Percentiles rank a stretch among this genome's conserved stretches.
These are phyloP conservation scores for Dioscorea dumetorum DNA, from an alignment of 106 monocot species.

Conservation along the genomic window DNA sequence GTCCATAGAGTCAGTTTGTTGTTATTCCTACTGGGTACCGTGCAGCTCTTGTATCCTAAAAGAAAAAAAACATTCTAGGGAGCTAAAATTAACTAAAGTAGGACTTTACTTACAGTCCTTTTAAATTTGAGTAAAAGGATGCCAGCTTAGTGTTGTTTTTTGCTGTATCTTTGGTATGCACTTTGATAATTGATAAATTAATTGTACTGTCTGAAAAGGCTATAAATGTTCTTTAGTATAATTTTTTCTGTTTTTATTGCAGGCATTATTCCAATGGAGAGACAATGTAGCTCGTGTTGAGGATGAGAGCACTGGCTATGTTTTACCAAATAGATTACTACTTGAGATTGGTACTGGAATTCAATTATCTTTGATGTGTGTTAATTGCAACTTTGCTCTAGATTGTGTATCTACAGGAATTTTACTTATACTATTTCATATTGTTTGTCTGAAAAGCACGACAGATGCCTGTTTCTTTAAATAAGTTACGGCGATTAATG, in stretches of 20 bases:
- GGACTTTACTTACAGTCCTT: too few relatives aligned
- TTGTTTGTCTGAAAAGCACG: constrained; percentile 49
- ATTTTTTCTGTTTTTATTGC: background rate
- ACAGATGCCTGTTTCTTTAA: constrained; percentile 64
- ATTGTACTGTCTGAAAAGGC: too few relatives aligned
- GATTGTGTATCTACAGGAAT: background rate
- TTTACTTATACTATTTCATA: constrained; percentile 1
- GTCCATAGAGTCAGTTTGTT: too few relatives aligned
- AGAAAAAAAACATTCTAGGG: too few relatives aligned
- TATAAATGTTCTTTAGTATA: too few relatives aligned
- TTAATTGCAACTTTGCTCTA: constrained; percentile 2
- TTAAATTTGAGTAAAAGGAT: too few relatives aligned
- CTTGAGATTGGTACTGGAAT: constrained; percentile 71
- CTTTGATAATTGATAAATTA: too few relatives aligned
- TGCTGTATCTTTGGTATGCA: too few relatives aligned
- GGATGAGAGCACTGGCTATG: constrained; percentile 98
- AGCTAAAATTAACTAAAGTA: too few relatives aligned
- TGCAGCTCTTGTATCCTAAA: too few relatives aligned
- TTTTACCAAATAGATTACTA: constrained; percentile 77
- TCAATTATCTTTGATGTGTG: background rate
- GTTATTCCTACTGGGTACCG: too few relatives aligned
- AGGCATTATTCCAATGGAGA: constrained; percentile 84
- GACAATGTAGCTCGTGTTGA: constrained; percentile 78
- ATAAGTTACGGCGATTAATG: constrained; percentile 44
- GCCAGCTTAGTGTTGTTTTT: too few relatives aligned